phyloP scores from a whole-genome alignment of 139 green algal genomes.

The Tetradesmus obliquus region DNA sequence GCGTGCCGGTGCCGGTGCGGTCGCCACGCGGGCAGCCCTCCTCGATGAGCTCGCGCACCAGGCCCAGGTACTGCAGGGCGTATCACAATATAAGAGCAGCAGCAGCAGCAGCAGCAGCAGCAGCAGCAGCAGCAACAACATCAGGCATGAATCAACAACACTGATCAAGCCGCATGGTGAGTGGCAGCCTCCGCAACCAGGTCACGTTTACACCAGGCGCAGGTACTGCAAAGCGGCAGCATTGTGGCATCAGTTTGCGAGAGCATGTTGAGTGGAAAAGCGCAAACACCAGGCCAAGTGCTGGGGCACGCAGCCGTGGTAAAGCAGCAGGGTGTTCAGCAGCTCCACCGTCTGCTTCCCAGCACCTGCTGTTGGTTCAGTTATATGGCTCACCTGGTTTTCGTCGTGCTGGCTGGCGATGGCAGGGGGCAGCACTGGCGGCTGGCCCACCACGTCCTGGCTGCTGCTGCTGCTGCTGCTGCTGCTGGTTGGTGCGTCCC shows the following conservation, averaged over 20 bases:
- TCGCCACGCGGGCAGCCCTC: conserved; percentile 84
- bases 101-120: background rate
- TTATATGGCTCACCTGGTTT: conserved; percentile 72
- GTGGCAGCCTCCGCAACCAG: too few relatives aligned
- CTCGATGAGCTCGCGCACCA: conserved; percentile 89
- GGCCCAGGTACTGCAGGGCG: conserved; percentile 91
- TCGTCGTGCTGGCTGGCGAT: conserved; percentile 87
- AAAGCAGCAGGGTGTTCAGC: background rate
- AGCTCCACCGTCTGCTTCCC: too few relatives aligned
- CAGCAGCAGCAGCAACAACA: background rate
- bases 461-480: background rate
- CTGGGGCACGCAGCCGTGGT: background rate
- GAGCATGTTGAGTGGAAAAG: too few relatives aligned
- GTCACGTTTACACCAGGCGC: too few relatives aligned
- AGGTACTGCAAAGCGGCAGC: too few relatives aligned
- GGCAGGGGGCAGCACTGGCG: conserved; percentile 59
- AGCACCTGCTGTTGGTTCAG: background rate
- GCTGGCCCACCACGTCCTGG: background rate
- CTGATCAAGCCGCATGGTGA: too few relatives aligned
- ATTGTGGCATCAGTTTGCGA: too few relatives aligned
- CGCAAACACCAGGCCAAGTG: background rate
- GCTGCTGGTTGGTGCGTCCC: conserved; percentile 1
- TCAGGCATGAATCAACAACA: too few relatives aligned
- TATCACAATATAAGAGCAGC: background rate
- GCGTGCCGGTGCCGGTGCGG: conserved; percentile 97